Evolutionary conservation across 768 basidiomycete species (phyloP).

Genomic region (Porpolomopsis calyptriformis): DNA sequence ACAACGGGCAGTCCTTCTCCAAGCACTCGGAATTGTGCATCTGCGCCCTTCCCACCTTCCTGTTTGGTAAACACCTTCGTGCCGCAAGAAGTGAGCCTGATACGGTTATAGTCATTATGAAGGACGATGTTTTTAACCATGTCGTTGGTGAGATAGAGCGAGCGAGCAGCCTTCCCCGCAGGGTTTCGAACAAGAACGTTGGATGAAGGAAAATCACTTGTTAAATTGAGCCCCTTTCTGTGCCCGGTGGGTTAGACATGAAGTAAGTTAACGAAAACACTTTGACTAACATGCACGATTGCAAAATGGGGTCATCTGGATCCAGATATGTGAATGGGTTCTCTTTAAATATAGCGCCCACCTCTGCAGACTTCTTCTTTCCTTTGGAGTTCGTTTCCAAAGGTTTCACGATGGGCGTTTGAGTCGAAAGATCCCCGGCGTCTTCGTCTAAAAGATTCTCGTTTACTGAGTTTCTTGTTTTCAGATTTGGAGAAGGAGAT

Average conservation of each 20-base stretch:
- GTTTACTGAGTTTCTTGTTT: not conserved
- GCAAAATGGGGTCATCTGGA: conserved; percentile 57
- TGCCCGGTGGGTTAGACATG: not conserved
- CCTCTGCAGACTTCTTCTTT: conserved; percentile 14
- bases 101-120: conserved; percentile 72
- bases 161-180: conserved; percentile 56
- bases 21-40: conserved; percentile 64
- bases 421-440: not conserved
- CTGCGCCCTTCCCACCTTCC: conserved; percentile 53
- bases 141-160: conserved; percentile 81
- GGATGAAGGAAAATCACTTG: conserved; percentile 54
- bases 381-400: conserved; percentile 11
- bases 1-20: conserved; percentile 79
- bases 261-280: not conserved
- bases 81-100: conserved; percentile 86
- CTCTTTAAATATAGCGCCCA: conserved; percentile 59
- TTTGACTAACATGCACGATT: conserved; percentile 57
- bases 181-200: conserved; percentile 86
- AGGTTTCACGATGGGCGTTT: not conserved
- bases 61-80: conserved; percentile 90
- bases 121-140: conserved; percentile 71
- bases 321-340: conserved; percentile 82
- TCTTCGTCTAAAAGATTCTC: not conserved
- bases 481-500: not conserved
- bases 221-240: conserved; percentile 67